A percentile compares a stretch with the other conserved stretches of the same genome.
Conservation (phyloP, 352 stramenopile genomes). For the Pythium phragmiticola region DNA sequence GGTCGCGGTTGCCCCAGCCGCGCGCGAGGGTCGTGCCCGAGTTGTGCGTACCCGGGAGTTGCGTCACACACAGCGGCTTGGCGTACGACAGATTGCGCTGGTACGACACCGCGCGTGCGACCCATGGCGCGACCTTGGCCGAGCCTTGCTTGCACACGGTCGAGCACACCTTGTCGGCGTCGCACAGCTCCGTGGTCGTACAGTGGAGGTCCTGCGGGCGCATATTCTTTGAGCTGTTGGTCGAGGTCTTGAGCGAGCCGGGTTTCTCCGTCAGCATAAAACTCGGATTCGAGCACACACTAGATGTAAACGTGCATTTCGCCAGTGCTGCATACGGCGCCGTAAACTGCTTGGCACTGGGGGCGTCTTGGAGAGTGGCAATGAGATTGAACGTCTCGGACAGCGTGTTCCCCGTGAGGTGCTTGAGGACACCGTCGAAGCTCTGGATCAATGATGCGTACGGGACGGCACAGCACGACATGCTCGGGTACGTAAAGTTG, state of each 20-base stretch:
- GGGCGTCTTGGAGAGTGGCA: constrained; percentile 32
- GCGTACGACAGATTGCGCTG: constrained; percentile 75
- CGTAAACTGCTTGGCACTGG: constrained; percentile 31
- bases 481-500: constrained; percentile 41
- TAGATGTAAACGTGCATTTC: constrained; percentile 37
- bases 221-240: constrained; percentile 33
- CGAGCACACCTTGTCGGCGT: constrained; percentile 60
- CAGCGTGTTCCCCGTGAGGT: constrained; percentile 48
- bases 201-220: constrained; percentile 47
- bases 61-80: constrained; percentile 66
- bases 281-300: constrained; percentile 38
- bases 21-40: constrained; percentile 64
- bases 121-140: constrained; percentile 55
- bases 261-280: constrained; percentile 30
- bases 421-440: constrained; percentile 42
- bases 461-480: constrained; percentile 45
- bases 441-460: constrained; percentile 45
- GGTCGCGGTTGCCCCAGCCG: constrained; percentile 75
- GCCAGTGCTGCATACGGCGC: constrained; percentile 40
- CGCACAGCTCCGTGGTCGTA: constrained; percentile 48
- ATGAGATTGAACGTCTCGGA: constrained; percentile 57
- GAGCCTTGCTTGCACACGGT: constrained; percentile 61
- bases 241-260: constrained; percentile 15
- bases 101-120: constrained; percentile 51
- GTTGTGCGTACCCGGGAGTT: constrained; percentile 75